Evolutionary conservation across 1,139 yeast genomes (phyloP), one percentile per base, ranked within the genome.

Genomic region (Meyerozyma carpophila): DNA sequence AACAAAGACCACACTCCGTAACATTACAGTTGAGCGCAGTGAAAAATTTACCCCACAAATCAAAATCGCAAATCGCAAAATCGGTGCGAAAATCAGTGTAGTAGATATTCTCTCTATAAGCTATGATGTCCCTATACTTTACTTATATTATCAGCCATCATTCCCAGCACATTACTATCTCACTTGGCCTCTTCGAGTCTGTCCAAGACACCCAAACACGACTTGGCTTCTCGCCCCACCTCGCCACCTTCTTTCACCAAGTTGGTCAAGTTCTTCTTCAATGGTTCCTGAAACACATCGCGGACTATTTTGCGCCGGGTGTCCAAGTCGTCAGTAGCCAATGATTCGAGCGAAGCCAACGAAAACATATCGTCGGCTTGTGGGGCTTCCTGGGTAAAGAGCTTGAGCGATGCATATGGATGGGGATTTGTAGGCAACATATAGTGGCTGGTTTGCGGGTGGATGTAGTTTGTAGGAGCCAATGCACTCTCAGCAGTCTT

Each of bases 191-290:
- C n/a, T n/a, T n/a, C n/a, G 18, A 16, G 47, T 37, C 48, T 44
- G 11, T 52, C 53, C 40, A 62, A 47, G 1, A 59, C 44, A 4
- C 37, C 56, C 34, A 65, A 43, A 45, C 70, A 63, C 7, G 59
- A 54, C 42, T 73, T 73, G 9, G 88, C 84, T 41, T 71, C 73
- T 48, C 82, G 75, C 3, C 90, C 93, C 10, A 76, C 67, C 47
- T 84, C 90, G 3, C 94, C 94, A 8, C 90, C 91, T 54, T 87
- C 95, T 53, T 80, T 81, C 8, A 78, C 60, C 37, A 81, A 59
- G 36, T 68, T 66, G 2, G 63, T 68, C 26, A 85, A 66, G 39
- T 88, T 87, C 42, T 68, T 68, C 21, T 56, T 43, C 50, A 86
- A 66, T 8, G 79, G 78, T 1, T 61, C 61, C 42, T 66, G 55